Evolutionary conservation across 768 basidiomycete genomes (phyloP).

Genomic region (Termitomyces titanicus): DNA sequence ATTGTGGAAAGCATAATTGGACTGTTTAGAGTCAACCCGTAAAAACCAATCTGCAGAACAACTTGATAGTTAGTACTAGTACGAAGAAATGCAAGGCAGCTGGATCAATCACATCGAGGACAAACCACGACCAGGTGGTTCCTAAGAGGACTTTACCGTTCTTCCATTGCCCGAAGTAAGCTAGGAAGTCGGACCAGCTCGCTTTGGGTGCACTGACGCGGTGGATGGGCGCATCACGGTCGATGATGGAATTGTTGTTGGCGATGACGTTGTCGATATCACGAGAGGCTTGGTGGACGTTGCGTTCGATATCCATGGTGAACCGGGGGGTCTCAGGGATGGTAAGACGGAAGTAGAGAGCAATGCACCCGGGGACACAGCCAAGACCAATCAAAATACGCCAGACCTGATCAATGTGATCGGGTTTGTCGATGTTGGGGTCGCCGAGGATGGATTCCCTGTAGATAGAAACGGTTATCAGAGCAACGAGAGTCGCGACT

Average conservation of each 20-base stretch:
- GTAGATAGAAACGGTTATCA: constrained; percentile 64
- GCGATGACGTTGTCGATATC: constrained; percentile 71
- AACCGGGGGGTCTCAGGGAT: constrained; percentile 89
- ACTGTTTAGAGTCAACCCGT: constrained; percentile 84
- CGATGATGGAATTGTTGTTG: constrained; percentile 30
- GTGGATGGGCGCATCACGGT: constrained; percentile 56
- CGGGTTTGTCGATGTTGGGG: constrained; percentile 30
- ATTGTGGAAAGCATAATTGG: constrained; percentile 70
- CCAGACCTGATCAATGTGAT: constrained; percentile 74
- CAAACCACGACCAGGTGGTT: constrained; percentile 86
- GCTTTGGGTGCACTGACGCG: constrained; percentile 69
- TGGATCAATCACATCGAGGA: constrained; percentile 60
- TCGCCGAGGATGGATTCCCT: constrained; percentile 49
- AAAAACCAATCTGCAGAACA: constrained; percentile 69
- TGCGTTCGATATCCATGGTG: constrained; percentile 90
- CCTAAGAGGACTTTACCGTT: constrained; percentile 81
- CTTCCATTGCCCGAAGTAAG: constrained; percentile 67
- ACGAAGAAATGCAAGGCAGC: not conserved
- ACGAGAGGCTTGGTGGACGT: constrained; percentile 65
- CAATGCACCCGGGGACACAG: constrained; percentile 73
- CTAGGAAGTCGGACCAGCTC: constrained; percentile 58
- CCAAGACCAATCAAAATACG: constrained; percentile 86
- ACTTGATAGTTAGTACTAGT: not conserved
- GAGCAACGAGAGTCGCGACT: constrained; percentile 64
- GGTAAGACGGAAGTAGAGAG: constrained; percentile 91